Base-by-base conservation (phyloP, 345 rosid genomes). In the Rhizophora apiculata region DNA sequence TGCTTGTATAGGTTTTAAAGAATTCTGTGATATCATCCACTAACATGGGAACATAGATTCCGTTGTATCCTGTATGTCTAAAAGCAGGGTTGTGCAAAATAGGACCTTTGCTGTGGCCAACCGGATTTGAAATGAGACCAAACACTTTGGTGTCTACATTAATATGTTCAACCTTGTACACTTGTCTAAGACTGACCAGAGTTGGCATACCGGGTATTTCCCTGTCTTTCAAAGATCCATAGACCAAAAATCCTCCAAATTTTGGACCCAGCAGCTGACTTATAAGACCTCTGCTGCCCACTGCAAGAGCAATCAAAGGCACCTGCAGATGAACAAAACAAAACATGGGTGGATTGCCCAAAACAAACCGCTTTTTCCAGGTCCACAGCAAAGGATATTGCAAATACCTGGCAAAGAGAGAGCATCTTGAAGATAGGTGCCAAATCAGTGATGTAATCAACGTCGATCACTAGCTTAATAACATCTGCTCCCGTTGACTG, bases 21-120 rank as follows among this genome's bases (percentile, higher is more conserved):
- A 87, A 87, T 71, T 79, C 76, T 66, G 79, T 77, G 66, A 85
- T 85, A 68, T 84, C 80, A 58, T 87, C 92, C 31, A 87, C 84
- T 59, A 84, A 77, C 83, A 85, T 84, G 37, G 89, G 92, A 49
- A 87, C 84, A 68, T 87, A 85, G 64, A 81, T 63, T 49, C 86
- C 89, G 61, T 85, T 87, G 71, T 64, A 79, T 62, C 76, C 72
- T 21, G 63, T 72, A 27, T 78, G 86, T 77, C 85, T 82, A 75
- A 87, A 62, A 57, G 86, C 71, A 51, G 89, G 86, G 74, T 87
- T 87, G 63, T 83, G 89, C 84, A 87, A 64, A 19, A 87, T 32
- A 15, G 88, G 89, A 22, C 89, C 87, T 80, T 87, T 85, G 76
- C 89, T 87, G 72, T 87, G 92, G 62, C 85, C 65, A 22, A 87